Evolutionary conservation across 331 rosid genomes (phyloP).

Genomic region (Rhamnella rubrinervis): DNA sequence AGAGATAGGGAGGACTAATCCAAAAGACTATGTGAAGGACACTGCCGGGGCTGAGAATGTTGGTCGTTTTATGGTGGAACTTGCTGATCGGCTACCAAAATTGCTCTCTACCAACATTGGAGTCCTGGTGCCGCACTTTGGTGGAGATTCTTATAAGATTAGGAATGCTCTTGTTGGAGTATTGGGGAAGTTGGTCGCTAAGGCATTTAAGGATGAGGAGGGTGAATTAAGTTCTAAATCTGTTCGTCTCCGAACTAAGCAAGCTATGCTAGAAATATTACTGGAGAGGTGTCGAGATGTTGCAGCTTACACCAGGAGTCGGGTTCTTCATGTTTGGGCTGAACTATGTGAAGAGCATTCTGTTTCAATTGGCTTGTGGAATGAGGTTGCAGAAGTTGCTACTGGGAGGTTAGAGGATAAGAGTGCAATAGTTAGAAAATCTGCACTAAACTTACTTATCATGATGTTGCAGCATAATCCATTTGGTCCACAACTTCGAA

Average conservation of each 20-base stretch:
- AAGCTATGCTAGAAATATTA: slow-evolving; percentile 95
- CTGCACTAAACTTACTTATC: slow-evolving; percentile 77
- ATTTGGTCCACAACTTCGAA: slow-evolving; percentile 90
- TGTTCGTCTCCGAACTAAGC: slow-evolving; percentile 86
- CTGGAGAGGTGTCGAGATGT: slow-evolving; percentile 98
- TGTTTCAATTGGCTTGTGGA: slow-evolving; percentile 98
- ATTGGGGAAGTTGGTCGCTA: slow-evolving; percentile 76
- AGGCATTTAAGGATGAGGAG: slow-evolving; percentile 81
- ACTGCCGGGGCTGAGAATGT: slow-evolving; percentile 87
- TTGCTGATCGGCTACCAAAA: slow-evolving; percentile 88
- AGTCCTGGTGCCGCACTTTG: slow-evolving; percentile 86
- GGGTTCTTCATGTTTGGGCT: slow-evolving; percentile 97
- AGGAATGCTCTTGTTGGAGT: slow-evolving; percentile 88
- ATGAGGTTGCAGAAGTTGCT: slow-evolving; percentile 80
- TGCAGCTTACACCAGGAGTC: slow-evolving; percentile 94
- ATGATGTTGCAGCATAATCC: slow-evolving; percentile 98
- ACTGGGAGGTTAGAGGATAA: slow-evolving; percentile 98
- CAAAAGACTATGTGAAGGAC: slow-evolving; percentile 87
- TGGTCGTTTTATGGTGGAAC: slow-evolving; percentile 88
- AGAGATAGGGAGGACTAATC: slow-evolving; percentile 91
- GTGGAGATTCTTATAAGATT: slow-evolving; percentile 94
- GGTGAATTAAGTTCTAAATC: slow-evolving; percentile 76
- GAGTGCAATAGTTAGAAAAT: slow-evolving; percentile 90
- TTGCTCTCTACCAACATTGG: slow-evolving; percentile 83
- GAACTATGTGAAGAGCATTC: slow-evolving; percentile 89